Conservation (phyloP, 495 filamentous ascomycete genomes). For the Copromyces sp. region DNA sequence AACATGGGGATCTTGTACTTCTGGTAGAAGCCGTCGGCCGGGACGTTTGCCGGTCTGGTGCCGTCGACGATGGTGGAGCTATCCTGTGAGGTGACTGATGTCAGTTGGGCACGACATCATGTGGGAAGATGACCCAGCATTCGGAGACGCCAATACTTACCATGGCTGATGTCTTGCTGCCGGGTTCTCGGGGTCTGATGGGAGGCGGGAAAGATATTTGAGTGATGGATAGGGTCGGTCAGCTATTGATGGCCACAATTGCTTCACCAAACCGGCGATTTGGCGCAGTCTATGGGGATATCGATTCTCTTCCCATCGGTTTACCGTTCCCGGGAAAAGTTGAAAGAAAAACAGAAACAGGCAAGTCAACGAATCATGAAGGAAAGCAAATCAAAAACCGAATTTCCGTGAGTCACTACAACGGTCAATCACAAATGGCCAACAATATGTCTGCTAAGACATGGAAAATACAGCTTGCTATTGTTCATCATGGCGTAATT, state of each 20-base stretch:
- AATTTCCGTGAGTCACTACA: not conserved
- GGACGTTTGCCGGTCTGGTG: not conserved
- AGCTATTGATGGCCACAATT: not conserved
- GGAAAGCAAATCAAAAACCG: not conserved
- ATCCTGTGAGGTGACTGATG: not conserved
- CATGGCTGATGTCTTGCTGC: not conserved
- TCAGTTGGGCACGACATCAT: not conserved
- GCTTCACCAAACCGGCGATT: not conserved
- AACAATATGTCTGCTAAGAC: not conserved
- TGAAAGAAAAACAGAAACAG: not conserved
- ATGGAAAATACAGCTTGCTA: not conserved
- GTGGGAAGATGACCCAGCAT: not conserved
- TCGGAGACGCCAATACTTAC: not conserved
- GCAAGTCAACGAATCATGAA: not conserved
- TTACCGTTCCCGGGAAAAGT: not conserved
- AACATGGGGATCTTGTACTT: not conserved
- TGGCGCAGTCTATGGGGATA: not conserved
- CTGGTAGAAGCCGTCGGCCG: not conserved
- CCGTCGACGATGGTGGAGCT: not conserved
- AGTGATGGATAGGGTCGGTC: not conserved
- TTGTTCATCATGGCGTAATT: not conserved
- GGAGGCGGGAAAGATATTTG: not conserved
- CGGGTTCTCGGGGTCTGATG: not conserved
- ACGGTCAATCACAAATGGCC: not conserved
- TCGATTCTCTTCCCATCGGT: not conserved